A percentile compares a stretch with the other conserved stretches of the same genome.
Conservation (phyloP, 2,329 filamentous ascomycete species). For the Cladophialophora carrionii region DNA sequence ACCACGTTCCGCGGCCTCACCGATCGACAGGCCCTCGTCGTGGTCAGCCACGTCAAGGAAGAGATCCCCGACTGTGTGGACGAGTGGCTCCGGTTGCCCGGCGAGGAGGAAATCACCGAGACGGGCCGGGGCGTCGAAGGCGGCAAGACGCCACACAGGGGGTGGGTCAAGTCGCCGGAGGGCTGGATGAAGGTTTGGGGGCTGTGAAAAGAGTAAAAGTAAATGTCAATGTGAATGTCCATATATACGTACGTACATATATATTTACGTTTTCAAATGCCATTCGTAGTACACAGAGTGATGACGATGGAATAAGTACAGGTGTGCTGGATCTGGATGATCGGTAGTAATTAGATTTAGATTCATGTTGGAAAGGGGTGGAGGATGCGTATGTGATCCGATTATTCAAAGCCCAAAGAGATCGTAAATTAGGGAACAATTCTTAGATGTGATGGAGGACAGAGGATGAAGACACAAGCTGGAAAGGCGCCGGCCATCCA, state of each 20-base stretch:
- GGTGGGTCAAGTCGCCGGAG: conserved; percentile 28
- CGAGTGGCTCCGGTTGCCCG: conserved; percentile 82
- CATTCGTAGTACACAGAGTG: neutral
- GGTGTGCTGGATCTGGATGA: neutral
- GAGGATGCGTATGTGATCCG: neutral
- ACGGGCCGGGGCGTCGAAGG: conserved; percentile 28
- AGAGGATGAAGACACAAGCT: neutral
- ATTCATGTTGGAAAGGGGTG: too few relatives aligned
- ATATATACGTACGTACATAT: neutral
- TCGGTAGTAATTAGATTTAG: too few relatives aligned
- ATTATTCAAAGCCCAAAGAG: neutral
- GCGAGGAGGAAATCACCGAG: conserved; percentile 38
- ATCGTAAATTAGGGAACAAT: neutral
- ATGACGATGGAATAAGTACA: neutral
- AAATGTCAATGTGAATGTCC: too few relatives aligned
- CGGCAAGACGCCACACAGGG: conserved; percentile 23
- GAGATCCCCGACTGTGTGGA: conserved; percentile 84
- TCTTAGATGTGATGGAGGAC: neutral
- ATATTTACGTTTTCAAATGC: neutral
- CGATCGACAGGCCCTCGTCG: conserved; percentile 78
- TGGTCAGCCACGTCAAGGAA: conserved; percentile 86
- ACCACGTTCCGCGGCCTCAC: conserved; percentile 64
- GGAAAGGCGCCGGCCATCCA: neutral
- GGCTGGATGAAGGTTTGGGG: conserved; percentile 39
- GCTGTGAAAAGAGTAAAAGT: conserved; percentile 20